Base-by-base conservation (phyloP, 73 alveolate species). In the Chromera velia region DNA sequence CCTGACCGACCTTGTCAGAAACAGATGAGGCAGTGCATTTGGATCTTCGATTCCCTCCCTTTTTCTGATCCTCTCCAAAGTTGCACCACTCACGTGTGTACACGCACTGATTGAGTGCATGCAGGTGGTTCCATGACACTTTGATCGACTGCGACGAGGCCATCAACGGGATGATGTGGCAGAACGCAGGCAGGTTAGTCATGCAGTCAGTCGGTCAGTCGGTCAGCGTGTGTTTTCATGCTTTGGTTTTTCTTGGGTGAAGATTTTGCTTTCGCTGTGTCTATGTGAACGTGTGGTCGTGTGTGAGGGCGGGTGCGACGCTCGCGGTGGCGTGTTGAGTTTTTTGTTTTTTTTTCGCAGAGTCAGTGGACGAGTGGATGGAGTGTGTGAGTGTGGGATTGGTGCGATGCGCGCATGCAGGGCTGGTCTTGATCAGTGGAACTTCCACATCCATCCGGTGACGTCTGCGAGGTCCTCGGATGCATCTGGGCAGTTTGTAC, bases 111-210 rank as follows among this genome's bases (percentile, higher is more conserved):
- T n/a, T n/a, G n/a, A n/a, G n/a, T n/a, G n/a, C n/a, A n/a, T 40
- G 4, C 55, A 40, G 13, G 46, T 76, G 84, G 84, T 76, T 62
- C 29, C 76, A 76, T 34, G 65, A 76, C 71, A 76, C 84, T 67
- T 28, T 76, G 76, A 76, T 76, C 33, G 84, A 76, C 76, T 62
- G 76, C 29, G 84, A 76, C 34, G 84, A 66, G 29, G 84, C 84
- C 72, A 76, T 76, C 70, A 76, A 76, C 29, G 84, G 76, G 40
- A 65, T 65, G 76, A 76, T 76, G 84, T 76, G 84, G 84, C 84
- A 76, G 70, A 76, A 62, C 75, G 84, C 76, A 7, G 55, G 55
- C 55, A 4, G 13, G 22, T 40, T 13, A 40, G 55, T 4, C 22
- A 4, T 40, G 22, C 22, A 40, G n/a, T 13, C 55, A 40, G 55